These are phyloP conservation scores for Afroboletus lepidellus DNA, from an alignment of 1,284 basidiomycete species.

Conservation along the genomic window DNA sequence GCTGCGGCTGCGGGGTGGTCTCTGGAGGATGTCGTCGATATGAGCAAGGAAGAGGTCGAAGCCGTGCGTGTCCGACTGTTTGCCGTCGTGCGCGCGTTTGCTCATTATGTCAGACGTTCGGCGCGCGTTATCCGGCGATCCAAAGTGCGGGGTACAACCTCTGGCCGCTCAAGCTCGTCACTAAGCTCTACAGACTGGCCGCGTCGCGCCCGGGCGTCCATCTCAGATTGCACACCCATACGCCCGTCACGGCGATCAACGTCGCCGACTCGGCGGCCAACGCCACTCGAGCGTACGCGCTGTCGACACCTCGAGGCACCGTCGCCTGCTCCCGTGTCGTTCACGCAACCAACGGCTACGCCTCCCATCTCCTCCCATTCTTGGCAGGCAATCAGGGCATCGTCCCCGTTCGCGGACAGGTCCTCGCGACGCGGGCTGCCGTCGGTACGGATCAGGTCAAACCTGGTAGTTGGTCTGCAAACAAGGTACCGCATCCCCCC, in stretches of 20 bases:
- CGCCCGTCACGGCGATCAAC: slow-evolving; percentile 55
- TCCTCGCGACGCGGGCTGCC: slow-evolving; percentile 59
- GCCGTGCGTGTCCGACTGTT: slow-evolving; percentile 36
- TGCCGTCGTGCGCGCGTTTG: neutral
- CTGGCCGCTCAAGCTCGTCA: slow-evolving; percentile 78
- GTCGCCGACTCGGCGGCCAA: neutral
- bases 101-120: slow-evolving; percentile 48
- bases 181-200: slow-evolving; percentile 54
- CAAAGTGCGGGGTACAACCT: slow-evolving; percentile 58
- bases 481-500: slow-evolving; percentile 32
- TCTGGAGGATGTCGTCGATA: slow-evolving; percentile 45
- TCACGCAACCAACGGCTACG: slow-evolving; percentile 82
- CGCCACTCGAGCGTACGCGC: slow-evolving; percentile 4
- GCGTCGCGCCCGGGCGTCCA: slow-evolving; percentile 34
- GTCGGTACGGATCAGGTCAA: slow-evolving; percentile 38
- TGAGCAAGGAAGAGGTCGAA: slow-evolving; percentile 48
- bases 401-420: slow-evolving; percentile 73
- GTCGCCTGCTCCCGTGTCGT: slow-evolving; percentile 60
- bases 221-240: slow-evolving; percentile 64
- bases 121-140: slow-evolving; percentile 52
- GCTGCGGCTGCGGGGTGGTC: slow-evolving; percentile 55
- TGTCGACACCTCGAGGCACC: slow-evolving; percentile 56
- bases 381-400: slow-evolving; percentile 54
- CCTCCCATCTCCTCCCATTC: slow-evolving; percentile 61
- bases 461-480: slow-evolving; percentile 44